A percentile compares a stretch with the other conserved stretches of the same genome.
Conservation (phyloP, 192 early-diverging fungal genomes). For the Bifiguratus adelaidae region DNA sequence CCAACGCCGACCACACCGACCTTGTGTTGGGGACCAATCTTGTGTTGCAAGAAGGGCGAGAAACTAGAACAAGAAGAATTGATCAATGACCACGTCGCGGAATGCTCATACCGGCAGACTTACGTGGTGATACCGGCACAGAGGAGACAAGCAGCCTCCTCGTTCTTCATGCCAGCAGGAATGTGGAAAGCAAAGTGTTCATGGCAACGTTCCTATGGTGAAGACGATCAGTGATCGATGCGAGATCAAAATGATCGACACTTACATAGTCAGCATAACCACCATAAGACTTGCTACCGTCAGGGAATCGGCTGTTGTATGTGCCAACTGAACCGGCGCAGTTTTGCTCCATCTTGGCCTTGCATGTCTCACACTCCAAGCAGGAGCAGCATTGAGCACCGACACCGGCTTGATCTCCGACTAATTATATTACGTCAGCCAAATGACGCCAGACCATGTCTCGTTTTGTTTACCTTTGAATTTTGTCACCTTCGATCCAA, state of each 20-base stretch:
- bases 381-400: slow-evolving; percentile 17
- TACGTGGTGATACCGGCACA: slow-evolving; percentile 73
- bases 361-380: slow-evolving; percentile 19
- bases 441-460: too few relatives aligned
- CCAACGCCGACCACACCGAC: slow-evolving; percentile 60
- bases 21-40: slow-evolving; percentile 23
- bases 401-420: slow-evolving; percentile 38
- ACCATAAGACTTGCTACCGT: slow-evolving; percentile 35
- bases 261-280: slow-evolving; percentile 8
- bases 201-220: slow-evolving; percentile 43
- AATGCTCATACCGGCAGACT: background rate
- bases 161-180: slow-evolving; percentile 31
- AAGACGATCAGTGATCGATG: too few relatives aligned
- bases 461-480: too few relatives aligned
- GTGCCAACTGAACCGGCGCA: slow-evolving; percentile 23
- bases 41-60: slow-evolving; percentile 29
- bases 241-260: too few relatives aligned
- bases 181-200: slow-evolving; percentile 50
- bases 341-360: slow-evolving; percentile 12
- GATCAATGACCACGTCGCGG: background rate
- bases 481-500: slow-evolving; percentile 16
- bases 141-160: slow-evolving; percentile 60
- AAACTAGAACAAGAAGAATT: background rate
- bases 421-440: too few relatives aligned
- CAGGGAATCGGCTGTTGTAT: slow-evolving; percentile 41